Conservation (phyloP, 2,329 filamentous ascomycete genomes). For the Colletotrichum navitas region DNA sequence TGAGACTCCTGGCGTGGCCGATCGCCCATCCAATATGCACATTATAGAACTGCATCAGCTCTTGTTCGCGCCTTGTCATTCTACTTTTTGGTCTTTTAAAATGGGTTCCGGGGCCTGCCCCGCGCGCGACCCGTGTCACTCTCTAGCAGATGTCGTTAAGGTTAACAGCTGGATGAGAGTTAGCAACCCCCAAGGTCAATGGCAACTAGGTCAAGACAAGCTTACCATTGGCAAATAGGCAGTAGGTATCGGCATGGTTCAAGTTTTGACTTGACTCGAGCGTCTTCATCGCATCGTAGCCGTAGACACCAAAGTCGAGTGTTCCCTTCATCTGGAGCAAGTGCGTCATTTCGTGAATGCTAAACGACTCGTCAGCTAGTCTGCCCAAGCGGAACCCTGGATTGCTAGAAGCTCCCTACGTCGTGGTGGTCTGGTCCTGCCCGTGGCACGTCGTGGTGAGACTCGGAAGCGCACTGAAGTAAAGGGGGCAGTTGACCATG, state of each 20-base stretch:
- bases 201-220: too few relatives aligned
- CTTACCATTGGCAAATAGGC: slow-evolving; percentile 42
- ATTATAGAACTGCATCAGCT: neutral
- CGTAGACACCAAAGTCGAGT: slow-evolving; percentile 42
- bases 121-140: neutral
- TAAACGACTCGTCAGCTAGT: slow-evolving; percentile 65
- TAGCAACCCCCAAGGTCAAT: neutral
- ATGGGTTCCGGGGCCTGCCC: neutral
- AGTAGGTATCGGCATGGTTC: slow-evolving; percentile 43
- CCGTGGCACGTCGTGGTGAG: slow-evolving; percentile 67
- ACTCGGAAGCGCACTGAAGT: slow-evolving; percentile 67
- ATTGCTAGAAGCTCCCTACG: slow-evolving; percentile 42
- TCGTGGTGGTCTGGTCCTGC: slow-evolving; percentile 67
- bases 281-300: slow-evolving; percentile 37
- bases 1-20: neutral
- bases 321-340: slow-evolving; percentile 68
- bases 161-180: slow-evolving; percentile 13
- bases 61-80: neutral
- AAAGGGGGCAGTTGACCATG: slow-evolving; percentile 73
- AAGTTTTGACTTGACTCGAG: slow-evolving; percentile 35
- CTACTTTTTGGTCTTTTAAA: neutral
- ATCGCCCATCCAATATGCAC: slow-evolving; percentile 15
- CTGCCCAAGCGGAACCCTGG: neutral
- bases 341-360: slow-evolving; percentile 77
- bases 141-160: slow-evolving; percentile 23